Evolutionary conservation across 2,329 filamentous ascomycete genomes (phyloP), one percentile per base, ranked within the genome.

Genomic region (Venturia effusa): DNA sequence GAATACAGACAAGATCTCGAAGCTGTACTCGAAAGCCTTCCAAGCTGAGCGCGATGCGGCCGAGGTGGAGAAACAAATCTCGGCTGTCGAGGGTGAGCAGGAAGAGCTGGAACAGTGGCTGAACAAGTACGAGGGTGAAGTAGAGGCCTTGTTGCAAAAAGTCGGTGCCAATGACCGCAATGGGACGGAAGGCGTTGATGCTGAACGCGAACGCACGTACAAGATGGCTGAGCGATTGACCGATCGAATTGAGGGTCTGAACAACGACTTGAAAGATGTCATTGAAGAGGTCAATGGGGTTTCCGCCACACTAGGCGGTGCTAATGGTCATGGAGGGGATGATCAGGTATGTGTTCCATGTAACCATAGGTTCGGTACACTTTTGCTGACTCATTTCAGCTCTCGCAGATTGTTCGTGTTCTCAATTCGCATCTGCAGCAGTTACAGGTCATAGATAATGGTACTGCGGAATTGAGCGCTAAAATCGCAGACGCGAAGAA

Each of bases 251-350:
- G 92, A 96, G 65, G 92, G 96, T 70, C 95, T 97, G 85, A 92
- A 91, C 72, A 90, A 91, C 73, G 92, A 96, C 73, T 81, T 99
- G 67, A 87, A 86, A 59, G 93, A 91, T 77, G 97, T 99, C 92
- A 96, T 99, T 70, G 92, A 96, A 73, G 94, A 97, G 76, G 96
- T 99, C 73, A 99, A 99, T 74, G 86, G 88, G 69, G 93, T 95
- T 67, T 94, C 90, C n/a, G 84, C 89, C 63, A 91, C 87, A 30
- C 79, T 99, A 68, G 93, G 86, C 81, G 51, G 51, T 34, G 37
- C 37, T 48, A 96, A 95, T 82, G 91, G 89, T 65, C 88, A 84
- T 76, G 95, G 95, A 76, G 84, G 90, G 34, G 74, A 77, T 67
- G 70, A 73, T 65, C 68, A 70, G 45, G 72, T 74, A 71, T 61